A percentile compares a stretch with the other conserved stretches of the same genome.
Conservation (phyloP, 345 rosid genomes). For the Hypericum perforatum region DNA sequence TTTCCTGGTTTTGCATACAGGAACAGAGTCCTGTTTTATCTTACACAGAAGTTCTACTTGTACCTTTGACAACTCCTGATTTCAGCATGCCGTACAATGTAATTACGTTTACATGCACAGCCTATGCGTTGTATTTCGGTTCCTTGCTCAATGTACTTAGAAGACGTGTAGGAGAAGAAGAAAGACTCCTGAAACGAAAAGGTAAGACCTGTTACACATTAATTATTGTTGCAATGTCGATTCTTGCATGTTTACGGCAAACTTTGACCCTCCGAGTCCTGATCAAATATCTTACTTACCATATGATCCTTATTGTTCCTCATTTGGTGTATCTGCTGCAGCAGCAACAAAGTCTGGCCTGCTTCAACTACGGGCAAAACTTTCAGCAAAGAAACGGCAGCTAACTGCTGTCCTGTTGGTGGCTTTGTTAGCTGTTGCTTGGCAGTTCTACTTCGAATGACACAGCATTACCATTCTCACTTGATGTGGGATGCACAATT, state of each 20-base stretch:
- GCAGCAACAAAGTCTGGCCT: constrained; percentile 23
- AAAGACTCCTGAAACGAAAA: constrained; percentile 54
- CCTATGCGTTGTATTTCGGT: constrained; percentile 82
- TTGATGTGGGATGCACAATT: no score
- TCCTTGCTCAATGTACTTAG: constrained; percentile 78
- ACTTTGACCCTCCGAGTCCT: constrained; percentile 33
- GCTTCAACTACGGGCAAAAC: constrained; percentile 21
- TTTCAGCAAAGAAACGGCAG: constrained; percentile 35
- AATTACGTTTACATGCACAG: constrained; percentile 86
- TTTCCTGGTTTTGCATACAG: constrained; percentile 30
- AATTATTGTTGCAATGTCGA: background rate
- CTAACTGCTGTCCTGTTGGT: constrained; percentile 45
- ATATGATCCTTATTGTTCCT: no score
- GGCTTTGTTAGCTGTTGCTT: constrained; percentile 52
- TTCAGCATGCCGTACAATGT: constrained; percentile 99
- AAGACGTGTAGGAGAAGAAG: constrained; percentile 68
- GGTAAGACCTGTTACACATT: constrained; percentile 26
- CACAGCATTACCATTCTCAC: background rate
- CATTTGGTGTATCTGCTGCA: constrained; percentile 8
- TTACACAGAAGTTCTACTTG: constrained; percentile 87
- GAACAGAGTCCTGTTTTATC: constrained; percentile 48
- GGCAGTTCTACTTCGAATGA: constrained; percentile 47
- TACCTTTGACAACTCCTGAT: constrained; percentile 92
- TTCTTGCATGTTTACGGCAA: background rate
- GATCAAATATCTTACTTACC: constrained; percentile 5